Evolutionary conservation across 371 early-diverging fungal genomes (phyloP).

Genomic region (Circinella umbellata): DNA sequence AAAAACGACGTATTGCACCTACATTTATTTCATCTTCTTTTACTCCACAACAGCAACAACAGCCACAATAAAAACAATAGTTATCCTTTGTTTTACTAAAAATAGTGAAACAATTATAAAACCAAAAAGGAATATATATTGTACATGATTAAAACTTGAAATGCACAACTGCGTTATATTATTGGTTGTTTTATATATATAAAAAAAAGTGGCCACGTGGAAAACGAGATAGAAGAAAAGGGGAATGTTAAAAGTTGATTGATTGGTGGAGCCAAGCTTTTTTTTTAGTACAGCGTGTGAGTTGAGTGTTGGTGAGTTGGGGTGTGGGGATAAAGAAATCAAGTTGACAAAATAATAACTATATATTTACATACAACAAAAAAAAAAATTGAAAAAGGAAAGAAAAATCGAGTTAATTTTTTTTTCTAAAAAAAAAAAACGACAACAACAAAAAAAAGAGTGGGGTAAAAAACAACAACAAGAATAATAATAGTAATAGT

Average conservation of each 20-base stretch:
- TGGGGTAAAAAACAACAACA: neutral
- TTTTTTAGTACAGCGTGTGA: no score
- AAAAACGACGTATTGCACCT: slow-evolving; percentile 47
- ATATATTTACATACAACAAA: neutral
- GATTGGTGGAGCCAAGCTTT: neutral
- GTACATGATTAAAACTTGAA: neutral
- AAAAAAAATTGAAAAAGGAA: no score
- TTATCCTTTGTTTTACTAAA: slow-evolving; percentile 6
- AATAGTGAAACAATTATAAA: neutral
- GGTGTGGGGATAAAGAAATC: no score
- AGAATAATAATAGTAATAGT: no score
- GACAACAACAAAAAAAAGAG: slow-evolving; percentile 5
- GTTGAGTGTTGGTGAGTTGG: no score
- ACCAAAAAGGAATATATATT: slow-evolving; percentile 3
- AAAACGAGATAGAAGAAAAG: neutral
- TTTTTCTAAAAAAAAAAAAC: no score
- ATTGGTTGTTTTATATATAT: no score
- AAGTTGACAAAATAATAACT: neutral
- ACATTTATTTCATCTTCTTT: slow-evolving; percentile 19
- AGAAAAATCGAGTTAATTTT: no score
- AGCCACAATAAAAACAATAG: neutral
- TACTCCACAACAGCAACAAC: neutral
- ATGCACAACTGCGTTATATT: neutral
- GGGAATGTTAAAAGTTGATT: neutral
- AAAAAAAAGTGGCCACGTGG: neutral